Base-by-base conservation (phyloP, 2,329 filamentous ascomycete genomes). In the Apiospora hydei region DNA sequence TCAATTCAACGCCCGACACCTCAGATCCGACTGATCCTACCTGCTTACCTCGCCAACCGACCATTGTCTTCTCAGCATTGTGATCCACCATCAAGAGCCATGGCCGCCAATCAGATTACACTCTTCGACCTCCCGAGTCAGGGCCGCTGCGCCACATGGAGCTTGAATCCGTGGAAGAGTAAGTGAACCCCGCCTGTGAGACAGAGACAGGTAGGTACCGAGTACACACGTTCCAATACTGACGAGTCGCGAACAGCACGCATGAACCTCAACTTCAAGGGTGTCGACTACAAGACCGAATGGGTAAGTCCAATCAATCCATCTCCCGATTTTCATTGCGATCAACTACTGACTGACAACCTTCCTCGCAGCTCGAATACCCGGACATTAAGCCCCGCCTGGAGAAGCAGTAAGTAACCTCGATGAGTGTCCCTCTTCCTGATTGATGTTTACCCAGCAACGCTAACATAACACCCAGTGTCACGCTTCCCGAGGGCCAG, bases 151-250 rank as follows among this genome's bases (percentile, higher is more conserved):
- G 81, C 26, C 26, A 38, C 34, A 38, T 94, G 92, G 92, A 92
- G 91, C 1, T 82, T 88, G 66, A 94, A 94, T 78, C 88, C 91
- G 0, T 94, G 91, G 91, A 94, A 92, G 82, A 89, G 91, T 92
- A 81, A 76, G 80, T 1, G n/a, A 30, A 24, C 44, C 24, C 14
- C 46, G 21, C 46, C 46, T 49, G 21, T 6, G 46, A 66, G 30
- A 30, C 26, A 30, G 26, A 30, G 26, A 30, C 26, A 2, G 26
- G 4, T 64, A 24, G 41, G 26, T 44, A 67, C 69, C 75, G 67
- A 73, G 71, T 66, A 46, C 51, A 46, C 30, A n/a, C 13, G 4
- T n/a, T n/a, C n/a, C n/a, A n/a, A n/a, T 13, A 21, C 24, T 51
- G 0, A 47, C 30, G 18, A 30, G 43, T 61, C 8, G 13, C 11